A percentile compares a stretch with the other conserved stretches of the same genome.
Conservation (phyloP, 371 early-diverging fungal species). For the Fennellomyces sp. region DNA sequence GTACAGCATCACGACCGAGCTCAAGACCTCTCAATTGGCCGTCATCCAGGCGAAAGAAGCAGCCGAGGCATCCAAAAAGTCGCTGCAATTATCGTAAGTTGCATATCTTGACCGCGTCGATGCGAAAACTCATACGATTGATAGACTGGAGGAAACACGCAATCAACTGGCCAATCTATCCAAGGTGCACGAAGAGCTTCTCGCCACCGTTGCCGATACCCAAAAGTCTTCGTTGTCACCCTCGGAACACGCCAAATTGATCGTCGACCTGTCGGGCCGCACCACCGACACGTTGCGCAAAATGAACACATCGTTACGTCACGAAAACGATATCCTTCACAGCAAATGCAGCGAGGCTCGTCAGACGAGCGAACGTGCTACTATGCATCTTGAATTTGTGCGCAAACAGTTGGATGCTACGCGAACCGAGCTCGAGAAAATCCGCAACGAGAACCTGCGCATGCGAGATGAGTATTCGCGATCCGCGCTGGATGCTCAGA, state of each 20-base stretch:
- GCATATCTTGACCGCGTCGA: too few species aligned
- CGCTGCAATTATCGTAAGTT: background rate
- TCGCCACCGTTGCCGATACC: conserved; percentile 9
- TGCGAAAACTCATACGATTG: background rate
- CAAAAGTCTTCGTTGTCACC: background rate
- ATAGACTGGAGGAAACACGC: conserved; percentile 19
- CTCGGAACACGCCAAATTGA: background rate
- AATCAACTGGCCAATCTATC: conserved; percentile 18
- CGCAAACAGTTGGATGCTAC: conserved; percentile 15
- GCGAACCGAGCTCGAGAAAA: conserved; percentile 12
- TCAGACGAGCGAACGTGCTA: conserved; percentile 14
- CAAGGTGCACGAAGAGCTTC: conserved; percentile 11
- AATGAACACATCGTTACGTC: conserved; percentile 19
- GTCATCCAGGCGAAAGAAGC: background rate
- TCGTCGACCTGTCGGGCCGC: conserved; percentile 1
- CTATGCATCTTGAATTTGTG: conserved; percentile 20
- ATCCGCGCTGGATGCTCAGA: conserved; percentile 3
- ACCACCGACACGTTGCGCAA: conserved; percentile 17
- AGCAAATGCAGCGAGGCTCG: conserved; percentile 16
- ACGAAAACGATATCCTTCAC: conserved; percentile 24
- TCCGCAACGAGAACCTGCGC: conserved; percentile 11
- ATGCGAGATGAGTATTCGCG: conserved; percentile 1
- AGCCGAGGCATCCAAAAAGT: background rate
- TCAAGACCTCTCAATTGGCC: background rate
- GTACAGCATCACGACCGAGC: background rate